phyloP scores from a whole-genome alignment of 345 rosid species.

The Ceriops tagal region DNA sequence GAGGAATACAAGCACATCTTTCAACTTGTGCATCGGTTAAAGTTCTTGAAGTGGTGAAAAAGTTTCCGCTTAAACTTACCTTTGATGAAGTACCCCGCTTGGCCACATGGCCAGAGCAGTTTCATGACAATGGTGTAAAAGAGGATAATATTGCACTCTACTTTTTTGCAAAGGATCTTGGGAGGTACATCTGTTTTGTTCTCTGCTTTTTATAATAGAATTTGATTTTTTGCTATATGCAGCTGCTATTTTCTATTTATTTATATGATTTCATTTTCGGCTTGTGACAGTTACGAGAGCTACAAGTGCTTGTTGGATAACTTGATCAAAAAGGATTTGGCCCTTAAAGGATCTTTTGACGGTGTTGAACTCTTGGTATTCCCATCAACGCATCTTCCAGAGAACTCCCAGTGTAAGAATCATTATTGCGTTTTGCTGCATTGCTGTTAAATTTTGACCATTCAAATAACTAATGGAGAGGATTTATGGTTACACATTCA shows the following conservation, averaged over 20 bases:
- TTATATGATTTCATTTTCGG: conserved; percentile 11
- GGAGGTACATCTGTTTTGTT: conserved; percentile 45
- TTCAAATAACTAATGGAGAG: not conserved
- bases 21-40: conserved; percentile 32
- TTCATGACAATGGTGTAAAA: conserved; percentile 58
- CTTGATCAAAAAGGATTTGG: conserved; percentile 81
- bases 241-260: not conserved
- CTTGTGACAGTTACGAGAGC: conserved; percentile 61
- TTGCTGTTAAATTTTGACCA: too few relatives aligned
- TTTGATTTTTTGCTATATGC: conserved; percentile 8
- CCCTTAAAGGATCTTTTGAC: conserved; percentile 70
- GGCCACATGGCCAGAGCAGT: conserved; percentile 83
- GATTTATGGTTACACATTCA: not conserved
- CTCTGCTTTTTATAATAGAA: not conserved
- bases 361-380: conserved; percentile 78
- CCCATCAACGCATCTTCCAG: conserved; percentile 85
- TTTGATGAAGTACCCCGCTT: conserved; percentile 79
- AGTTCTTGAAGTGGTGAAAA: conserved; percentile 30
- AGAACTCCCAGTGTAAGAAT: conserved; percentile 79
- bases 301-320: conserved; percentile 74
- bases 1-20: conserved; percentile 65
- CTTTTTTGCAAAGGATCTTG: conserved; percentile 88
- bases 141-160: conserved; percentile 92
- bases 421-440: not conserved
- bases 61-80: conserved; percentile 43